phyloP scores from a whole-genome alignment of 1,284 basidiomycete genomes.

The Cutaneotrichosporon cavernicola region DNA sequence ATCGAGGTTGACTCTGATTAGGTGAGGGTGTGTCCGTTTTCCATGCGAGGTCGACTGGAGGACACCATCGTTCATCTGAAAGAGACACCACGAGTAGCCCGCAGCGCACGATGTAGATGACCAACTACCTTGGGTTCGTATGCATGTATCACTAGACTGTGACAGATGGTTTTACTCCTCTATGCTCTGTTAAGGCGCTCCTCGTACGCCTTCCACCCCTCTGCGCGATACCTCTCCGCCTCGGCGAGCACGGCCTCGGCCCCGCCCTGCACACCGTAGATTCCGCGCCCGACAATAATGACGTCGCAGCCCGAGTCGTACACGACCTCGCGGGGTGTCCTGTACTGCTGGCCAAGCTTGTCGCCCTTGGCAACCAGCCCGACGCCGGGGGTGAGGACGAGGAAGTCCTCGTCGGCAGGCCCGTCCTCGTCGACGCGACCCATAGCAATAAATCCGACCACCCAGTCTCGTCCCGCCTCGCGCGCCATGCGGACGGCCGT shows the following conservation, averaged over 20 bases:
- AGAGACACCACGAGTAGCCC: conserved; percentile 1
- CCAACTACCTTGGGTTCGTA: conserved; percentile 8
- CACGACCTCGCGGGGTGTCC: conserved; percentile 84
- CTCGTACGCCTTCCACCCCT: conserved; percentile 90
- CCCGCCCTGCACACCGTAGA: conserved; percentile 70
- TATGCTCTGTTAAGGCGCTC: conserved; percentile 49
- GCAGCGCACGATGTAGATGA: conserved; percentile 1
- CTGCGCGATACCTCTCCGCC: conserved; percentile 77
- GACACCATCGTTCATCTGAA: not conserved
- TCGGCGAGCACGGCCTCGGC: conserved; percentile 65
- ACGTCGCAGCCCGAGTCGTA: conserved; percentile 86
- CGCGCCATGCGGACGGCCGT: conserved; percentile 85
- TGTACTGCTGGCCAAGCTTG: conserved; percentile 92
- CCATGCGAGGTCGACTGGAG: not conserved
- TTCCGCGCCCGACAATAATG: conserved; percentile 95
- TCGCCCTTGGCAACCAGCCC: conserved; percentile 81
- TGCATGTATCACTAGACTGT: conserved; percentile 23
- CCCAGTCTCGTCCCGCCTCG: conserved; percentile 70
- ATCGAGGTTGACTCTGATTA: conserved; percentile 52
- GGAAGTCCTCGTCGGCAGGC: conserved; percentile 67
- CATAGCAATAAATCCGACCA: conserved; percentile 94
- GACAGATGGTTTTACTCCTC: conserved; percentile 1
- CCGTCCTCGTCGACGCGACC: conserved; percentile 69
- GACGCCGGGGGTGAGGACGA: conserved; percentile 91
- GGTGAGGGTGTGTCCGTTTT: not conserved